Base-by-base conservation (phyloP, 345 rosid species). In the Sapria himalayana region DNA sequence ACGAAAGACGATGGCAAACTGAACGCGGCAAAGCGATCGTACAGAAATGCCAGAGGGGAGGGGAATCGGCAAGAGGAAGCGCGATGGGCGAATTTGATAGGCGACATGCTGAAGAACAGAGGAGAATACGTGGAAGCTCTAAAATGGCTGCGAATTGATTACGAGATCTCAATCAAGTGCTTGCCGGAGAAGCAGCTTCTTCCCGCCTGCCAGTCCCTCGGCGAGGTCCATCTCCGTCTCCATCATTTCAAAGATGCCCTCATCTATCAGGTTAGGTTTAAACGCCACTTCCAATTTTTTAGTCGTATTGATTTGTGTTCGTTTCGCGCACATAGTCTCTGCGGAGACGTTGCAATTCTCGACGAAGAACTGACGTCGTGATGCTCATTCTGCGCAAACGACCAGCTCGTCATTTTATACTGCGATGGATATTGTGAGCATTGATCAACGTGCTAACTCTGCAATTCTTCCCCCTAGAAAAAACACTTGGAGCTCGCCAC, bases 81-180 rank as follows among this genome's bases (percentile, higher is more conserved):
- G 38, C 67, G 78, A 42, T 82, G 94, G 94, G 98, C 98, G 0
- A 89, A 89, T 42, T 62, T 74, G 43, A 71, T 79, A 20, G 93
- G 94, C 7, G 67, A 79, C 52, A 58, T 72, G 12, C 70, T 74
- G 22, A 82, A 89, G 74, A 79, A 74, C 48, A 50, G 60, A 23
- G 98, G 94, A 1, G 94, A 89, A 65, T 82, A 89, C 61, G 91
- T 78, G 10, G 73, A 78, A 50, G 91, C 98, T 22, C 73, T 79
- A 58, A 67, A 46, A 48, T 89, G 94, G 94, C 59, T 82, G 21
- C 76, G 91, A 1, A 55, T 70, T 44, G 94, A 89, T 60, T 76
- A 76, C 54, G 79, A 82, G 2, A 45, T 89, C 41, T 72, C 93
- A 4, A 51, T 45, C 8, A 76, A 69, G 57, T 55, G 65, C 46